Percentiles rank a stretch among this genome's conserved stretches.
These are phyloP conservation scores for Boletus pseudopeckii DNA, from an alignment of 768 basidiomycete species.

Conservation along the genomic window DNA sequence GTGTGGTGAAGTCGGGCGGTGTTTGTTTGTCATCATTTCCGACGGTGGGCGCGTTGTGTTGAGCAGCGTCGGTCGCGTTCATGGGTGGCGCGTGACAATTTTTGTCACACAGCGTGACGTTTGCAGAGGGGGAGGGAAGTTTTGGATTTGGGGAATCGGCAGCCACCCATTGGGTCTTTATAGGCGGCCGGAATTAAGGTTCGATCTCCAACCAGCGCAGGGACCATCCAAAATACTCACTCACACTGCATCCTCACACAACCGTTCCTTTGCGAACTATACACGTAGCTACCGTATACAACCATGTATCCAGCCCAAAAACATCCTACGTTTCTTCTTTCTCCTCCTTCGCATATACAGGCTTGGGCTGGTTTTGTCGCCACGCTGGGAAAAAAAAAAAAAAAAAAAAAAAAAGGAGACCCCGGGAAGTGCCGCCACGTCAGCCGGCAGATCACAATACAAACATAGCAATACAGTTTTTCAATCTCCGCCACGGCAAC, in stretches of 20 bases:
- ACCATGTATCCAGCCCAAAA: conserved; percentile 17
- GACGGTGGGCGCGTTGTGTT: conserved; percentile 30
- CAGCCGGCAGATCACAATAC: conserved; percentile 38
- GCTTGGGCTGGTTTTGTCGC: conserved; percentile 80
- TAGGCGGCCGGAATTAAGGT: conserved; percentile 79
- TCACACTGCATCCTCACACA: conserved; percentile 30
- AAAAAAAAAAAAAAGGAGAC: conserved; percentile 37
- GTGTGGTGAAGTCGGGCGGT: conserved; percentile 15
- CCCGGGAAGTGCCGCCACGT: conserved; percentile 49
- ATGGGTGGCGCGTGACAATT: conserved; percentile 66
- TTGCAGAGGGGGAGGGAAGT: conserved; percentile 48
- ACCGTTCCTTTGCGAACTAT: conserved; percentile 7
- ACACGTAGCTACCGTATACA: conserved; percentile 5
- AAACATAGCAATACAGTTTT: conserved; percentile 33
- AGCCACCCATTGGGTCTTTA: conserved; percentile 75
- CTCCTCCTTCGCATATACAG: conserved; percentile 71
- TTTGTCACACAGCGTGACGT: conserved; percentile 62
- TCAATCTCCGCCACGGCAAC: conserved; percentile 31
- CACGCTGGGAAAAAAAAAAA: conserved; percentile 63
- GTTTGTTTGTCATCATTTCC: conserved; percentile 30
- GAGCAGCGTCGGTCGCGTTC: conserved; percentile 45
- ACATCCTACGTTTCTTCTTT: conserved; percentile 54
- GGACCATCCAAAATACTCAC: conserved; percentile 51
- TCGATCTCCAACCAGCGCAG: conserved; percentile 73
- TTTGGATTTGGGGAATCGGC: conserved; percentile 63